phyloP scores from a whole-genome alignment of 192 early-diverging fungal species.

The Haplosporangium gracile region DNA sequence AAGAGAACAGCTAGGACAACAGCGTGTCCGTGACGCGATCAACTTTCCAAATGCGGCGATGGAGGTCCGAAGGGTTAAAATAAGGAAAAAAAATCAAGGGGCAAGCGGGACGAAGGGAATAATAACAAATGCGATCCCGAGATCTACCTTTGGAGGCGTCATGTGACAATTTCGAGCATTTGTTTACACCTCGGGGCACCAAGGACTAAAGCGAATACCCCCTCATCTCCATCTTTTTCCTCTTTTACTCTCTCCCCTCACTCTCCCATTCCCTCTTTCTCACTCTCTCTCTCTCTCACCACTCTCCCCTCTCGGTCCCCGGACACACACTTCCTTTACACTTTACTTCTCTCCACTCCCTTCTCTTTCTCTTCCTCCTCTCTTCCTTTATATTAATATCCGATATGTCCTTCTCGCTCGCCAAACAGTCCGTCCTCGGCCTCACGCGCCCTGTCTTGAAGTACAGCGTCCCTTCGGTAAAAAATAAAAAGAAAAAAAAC shows the following conservation, averaged over 20 bases:
- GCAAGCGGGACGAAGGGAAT: neutral
- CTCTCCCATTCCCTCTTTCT: neutral
- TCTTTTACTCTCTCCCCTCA: slow-evolving; percentile 1
- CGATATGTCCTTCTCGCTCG: slow-evolving; percentile 46
- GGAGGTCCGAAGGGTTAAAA: neutral
- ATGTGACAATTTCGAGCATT: neutral
- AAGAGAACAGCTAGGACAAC: no score
- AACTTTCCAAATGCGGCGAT: slow-evolving; percentile 4
- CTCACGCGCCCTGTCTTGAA: slow-evolving; percentile 54
- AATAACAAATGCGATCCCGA: neutral
- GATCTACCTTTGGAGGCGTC: neutral
- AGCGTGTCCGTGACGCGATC: neutral
- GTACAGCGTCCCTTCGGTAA: slow-evolving; percentile 54
- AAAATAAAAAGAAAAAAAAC: neutral
- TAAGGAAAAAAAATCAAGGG: neutral
- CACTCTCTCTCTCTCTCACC: slow-evolving; percentile 2
- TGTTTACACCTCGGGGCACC: slow-evolving; percentile 3
- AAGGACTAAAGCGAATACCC: neutral
- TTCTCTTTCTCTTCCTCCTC: neutral
- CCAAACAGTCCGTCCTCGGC: slow-evolving; percentile 48
- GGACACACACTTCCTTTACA: slow-evolving; percentile 2
- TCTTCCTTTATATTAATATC: neutral
- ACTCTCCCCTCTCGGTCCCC: neutral
- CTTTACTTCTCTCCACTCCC: slow-evolving; percentile 12
- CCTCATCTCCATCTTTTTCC: slow-evolving; percentile 21